Conservation (phyloP, 192 early-diverging fungal genomes). For the Nowakowskiella sp. region DNA sequence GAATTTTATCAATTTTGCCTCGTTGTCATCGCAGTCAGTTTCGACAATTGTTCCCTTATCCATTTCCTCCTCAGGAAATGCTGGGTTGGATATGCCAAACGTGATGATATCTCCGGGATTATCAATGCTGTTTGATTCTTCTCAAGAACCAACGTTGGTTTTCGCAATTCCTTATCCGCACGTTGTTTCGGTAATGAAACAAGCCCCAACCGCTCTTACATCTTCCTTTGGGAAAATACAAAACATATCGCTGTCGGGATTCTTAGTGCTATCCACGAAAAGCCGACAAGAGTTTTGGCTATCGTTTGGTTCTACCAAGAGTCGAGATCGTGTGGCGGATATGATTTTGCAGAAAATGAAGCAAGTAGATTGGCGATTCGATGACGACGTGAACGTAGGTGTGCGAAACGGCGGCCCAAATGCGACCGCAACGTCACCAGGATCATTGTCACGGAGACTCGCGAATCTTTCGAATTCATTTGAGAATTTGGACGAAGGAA, state of each 20-base stretch:
- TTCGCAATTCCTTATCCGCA: constrained; percentile 38
- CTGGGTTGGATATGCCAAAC: neutral
- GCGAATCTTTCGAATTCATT: neutral
- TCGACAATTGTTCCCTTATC: neutral
- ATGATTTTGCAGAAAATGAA: constrained; percentile 32
- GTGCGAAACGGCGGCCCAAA: constrained; percentile 21
- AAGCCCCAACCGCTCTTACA: constrained; percentile 32
- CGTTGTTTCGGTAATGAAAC: constrained; percentile 41
- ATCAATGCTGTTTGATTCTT: constrained; percentile 35
- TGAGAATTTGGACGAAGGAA: constrained; percentile 17
- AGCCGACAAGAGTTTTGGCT: constrained; percentile 35
- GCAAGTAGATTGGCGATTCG: constrained; percentile 38
- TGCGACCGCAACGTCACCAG: neutral
- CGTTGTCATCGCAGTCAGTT: constrained; percentile 16
- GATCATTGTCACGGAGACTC: constrained; percentile 1
- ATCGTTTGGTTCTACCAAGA: constrained; percentile 28
- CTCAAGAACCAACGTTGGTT: constrained; percentile 22
- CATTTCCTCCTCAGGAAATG: neutral
- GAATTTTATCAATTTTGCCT: constrained; percentile 39
- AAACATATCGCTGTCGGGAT: constrained; percentile 33
- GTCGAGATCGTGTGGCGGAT: constrained; percentile 30
- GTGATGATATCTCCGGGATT: constrained; percentile 8
- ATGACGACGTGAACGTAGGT: constrained; percentile 37
- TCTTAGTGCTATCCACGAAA: constrained; percentile 36
- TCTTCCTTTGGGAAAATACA: constrained; percentile 22